Conservation (phyloP, 768 basidiomycete genomes). For the Pleurotus cornucopiae region DNA sequence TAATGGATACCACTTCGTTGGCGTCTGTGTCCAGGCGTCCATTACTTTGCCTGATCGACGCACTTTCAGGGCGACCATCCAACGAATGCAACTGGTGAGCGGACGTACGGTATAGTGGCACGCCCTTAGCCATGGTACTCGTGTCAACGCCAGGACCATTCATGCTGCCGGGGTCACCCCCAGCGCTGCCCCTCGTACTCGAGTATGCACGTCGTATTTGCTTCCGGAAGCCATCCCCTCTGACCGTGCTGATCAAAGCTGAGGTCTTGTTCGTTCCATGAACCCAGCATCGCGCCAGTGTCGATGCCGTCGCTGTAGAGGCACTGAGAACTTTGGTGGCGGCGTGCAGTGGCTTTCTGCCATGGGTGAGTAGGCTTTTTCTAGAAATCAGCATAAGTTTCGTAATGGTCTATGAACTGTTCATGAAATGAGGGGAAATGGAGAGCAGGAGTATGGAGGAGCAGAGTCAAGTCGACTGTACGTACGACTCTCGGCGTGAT, state of each 20-base stretch:
- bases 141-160: constrained; percentile 14
- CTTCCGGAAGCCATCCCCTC: constrained; percentile 24
- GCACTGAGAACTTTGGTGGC: constrained; percentile 53
- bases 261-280: constrained; percentile 51
- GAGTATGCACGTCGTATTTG: constrained; percentile 32
- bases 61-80: no score
- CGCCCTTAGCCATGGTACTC: constrained; percentile 18
- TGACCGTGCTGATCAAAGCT: constrained; percentile 41
- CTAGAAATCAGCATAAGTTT: constrained; percentile 44
- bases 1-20: constrained; percentile 93
- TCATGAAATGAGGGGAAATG: constrained; percentile 7
- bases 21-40: constrained; percentile 80
- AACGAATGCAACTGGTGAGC: background rate
- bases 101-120: constrained; percentile 52
- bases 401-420: background rate
- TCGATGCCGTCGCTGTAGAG: constrained; percentile 41
- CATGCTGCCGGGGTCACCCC: constrained; percentile 17
- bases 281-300: constrained; percentile 47
- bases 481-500: constrained; percentile 5
- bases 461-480: constrained; percentile 4
- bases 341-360: constrained; percentile 52
- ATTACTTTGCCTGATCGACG: constrained; percentile 53
- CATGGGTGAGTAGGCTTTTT: constrained; percentile 45
- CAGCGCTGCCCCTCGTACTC: constrained; percentile 15
- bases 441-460: background rate